Percentiles rank a stretch among this genome's conserved stretches.
Conservation (phyloP, 345 rosid species). For the Raphanus sativus region DNA sequence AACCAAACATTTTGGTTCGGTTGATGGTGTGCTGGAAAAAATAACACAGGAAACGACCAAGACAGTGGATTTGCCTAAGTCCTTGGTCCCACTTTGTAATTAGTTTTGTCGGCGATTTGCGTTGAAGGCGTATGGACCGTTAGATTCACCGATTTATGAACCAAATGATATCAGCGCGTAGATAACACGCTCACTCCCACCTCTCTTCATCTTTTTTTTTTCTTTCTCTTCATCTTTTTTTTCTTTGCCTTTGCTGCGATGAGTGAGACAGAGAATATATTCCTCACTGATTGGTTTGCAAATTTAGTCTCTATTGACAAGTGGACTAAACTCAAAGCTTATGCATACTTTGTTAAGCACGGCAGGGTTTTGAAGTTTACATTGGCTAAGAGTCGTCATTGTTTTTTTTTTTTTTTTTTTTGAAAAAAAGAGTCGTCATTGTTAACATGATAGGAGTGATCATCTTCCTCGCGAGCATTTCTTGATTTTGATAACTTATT, state of each 20-base stretch:
- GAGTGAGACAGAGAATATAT: conserved; percentile 44
- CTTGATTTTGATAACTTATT: not conserved
- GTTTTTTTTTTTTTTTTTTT: too few relatives aligned
- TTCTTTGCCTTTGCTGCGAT: conserved; percentile 19
- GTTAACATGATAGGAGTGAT: not conserved
- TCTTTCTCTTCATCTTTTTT: not conserved
- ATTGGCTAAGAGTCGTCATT: not conserved
- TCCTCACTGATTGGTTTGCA: conserved; percentile 36
- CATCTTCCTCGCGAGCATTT: not conserved
- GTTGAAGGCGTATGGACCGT: conserved; percentile 5
- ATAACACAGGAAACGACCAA: not conserved
- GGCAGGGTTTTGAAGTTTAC: too few relatives aligned
- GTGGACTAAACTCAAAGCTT: not conserved
- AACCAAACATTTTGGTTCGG: not conserved
- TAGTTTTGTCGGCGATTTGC: conserved; percentile 42
- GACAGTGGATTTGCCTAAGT: conserved; percentile 1
- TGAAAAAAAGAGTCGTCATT: not conserved
- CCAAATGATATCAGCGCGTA: conserved; percentile 42
- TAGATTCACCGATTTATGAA: not conserved
- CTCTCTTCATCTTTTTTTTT: not conserved
- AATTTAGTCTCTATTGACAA: not conserved
- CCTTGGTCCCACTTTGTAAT: not conserved
- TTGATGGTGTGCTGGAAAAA: not conserved
- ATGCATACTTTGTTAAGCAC: not conserved
- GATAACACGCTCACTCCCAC: conserved; percentile 41